phyloP scores from a whole-genome alignment of 2,329 filamentous ascomycete genomes.

The Cladosporium colombiae region DNA sequence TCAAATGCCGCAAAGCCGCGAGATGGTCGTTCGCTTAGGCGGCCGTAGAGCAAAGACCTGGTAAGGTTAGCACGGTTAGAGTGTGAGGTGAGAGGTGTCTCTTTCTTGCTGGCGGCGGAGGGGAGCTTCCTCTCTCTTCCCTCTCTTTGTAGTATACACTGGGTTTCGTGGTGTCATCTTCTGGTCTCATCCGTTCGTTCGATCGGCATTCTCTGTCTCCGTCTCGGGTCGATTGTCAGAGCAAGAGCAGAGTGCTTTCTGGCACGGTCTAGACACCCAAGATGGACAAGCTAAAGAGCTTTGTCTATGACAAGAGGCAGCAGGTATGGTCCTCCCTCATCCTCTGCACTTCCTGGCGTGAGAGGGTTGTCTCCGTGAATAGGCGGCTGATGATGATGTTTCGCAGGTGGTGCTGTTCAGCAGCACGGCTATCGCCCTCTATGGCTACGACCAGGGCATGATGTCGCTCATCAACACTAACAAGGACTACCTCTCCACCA shows the following conservation, averaged over 20 bases:
- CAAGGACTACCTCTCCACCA: constrained; percentile 56
- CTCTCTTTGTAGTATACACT: not conserved
- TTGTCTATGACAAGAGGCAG: constrained; percentile 32
- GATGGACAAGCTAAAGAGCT: constrained; percentile 29
- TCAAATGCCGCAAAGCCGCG: not conserved
- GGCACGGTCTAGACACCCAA: not conserved
- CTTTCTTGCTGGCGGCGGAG: not conserved
- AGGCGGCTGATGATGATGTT: constrained; percentile 20
- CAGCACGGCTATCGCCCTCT: constrained; percentile 56
- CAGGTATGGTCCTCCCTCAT: constrained; percentile 24
- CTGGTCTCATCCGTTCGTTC: not conserved
- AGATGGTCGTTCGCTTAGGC: not conserved
- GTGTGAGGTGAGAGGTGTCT: not conserved
- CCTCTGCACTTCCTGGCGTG: not conserved
- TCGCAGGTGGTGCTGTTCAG: constrained; percentile 54
- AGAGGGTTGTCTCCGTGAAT: not conserved
- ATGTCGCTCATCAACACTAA: constrained; percentile 59
- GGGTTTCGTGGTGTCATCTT: not conserved
- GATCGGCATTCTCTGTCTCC: not conserved
- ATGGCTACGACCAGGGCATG: constrained; percentile 49
- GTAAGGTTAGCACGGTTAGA: not conserved
- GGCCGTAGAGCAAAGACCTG: not conserved
- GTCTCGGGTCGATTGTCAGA: not conserved
- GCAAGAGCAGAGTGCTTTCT: not conserved
- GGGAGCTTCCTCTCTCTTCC: not conserved